phyloP scores from a whole-genome alignment of 2,329 filamentous ascomycete genomes.

The Parastagonospora avenae region DNA sequence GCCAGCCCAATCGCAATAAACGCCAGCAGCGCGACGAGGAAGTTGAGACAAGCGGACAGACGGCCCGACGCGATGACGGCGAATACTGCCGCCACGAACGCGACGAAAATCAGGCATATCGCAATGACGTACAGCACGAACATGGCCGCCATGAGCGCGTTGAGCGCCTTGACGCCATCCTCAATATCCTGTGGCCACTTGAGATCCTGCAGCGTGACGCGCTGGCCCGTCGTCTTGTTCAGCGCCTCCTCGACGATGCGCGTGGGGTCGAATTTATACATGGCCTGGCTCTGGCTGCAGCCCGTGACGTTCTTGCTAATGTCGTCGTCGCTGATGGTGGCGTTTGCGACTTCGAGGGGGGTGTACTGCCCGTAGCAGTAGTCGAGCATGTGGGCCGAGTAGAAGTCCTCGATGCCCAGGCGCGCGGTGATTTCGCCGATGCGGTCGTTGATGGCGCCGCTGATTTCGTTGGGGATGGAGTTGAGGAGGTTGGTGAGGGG shows the following conservation, averaged over 20 bases:
- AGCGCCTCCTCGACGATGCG: constrained; percentile 57
- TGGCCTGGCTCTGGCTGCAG: constrained; percentile 60
- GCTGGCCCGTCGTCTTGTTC: constrained; percentile 43
- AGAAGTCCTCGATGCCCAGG: constrained; percentile 65
- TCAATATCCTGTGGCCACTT: constrained; percentile 63
- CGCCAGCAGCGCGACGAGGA: constrained; percentile 56
- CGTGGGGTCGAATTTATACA: constrained; percentile 64
- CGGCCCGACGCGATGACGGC: constrained; percentile 53
- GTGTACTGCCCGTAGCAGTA: constrained; percentile 61
- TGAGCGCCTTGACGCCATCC: constrained; percentile 58
- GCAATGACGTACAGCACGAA: constrained; percentile 66
- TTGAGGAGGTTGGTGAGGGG: constrained; percentile 40
- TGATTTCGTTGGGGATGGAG: constrained; percentile 42
- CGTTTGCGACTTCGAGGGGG: constrained; percentile 50
- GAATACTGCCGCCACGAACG: constrained; percentile 54
- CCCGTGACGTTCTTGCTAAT: constrained; percentile 58
- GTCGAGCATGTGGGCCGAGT: constrained; percentile 64
- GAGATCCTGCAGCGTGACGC: constrained; percentile 58
- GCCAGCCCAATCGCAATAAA: constrained; percentile 69
- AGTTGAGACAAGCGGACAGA: constrained; percentile 57
- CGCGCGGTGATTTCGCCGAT: constrained; percentile 54
- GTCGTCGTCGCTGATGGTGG: constrained; percentile 46
- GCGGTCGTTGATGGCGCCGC: constrained; percentile 37
- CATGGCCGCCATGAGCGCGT: constrained; percentile 56
- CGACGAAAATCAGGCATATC: constrained; percentile 58